Conservation (phyloP, 164 flowering plant species). For the Vitis amurensis region DNA sequence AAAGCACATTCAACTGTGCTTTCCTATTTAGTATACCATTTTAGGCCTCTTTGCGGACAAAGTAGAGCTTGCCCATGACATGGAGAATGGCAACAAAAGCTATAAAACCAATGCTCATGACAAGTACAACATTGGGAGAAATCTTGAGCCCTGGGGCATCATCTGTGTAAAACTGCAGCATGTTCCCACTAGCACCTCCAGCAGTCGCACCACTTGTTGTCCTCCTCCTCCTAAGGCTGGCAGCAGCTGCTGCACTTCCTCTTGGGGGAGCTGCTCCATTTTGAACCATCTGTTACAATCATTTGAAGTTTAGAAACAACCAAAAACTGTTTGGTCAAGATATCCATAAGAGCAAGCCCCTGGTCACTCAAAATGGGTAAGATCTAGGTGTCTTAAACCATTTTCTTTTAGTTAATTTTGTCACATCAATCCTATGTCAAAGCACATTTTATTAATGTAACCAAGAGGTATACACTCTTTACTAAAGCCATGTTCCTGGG, state of each 20-base stretch:
- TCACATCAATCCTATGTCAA: too few relatives aligned
- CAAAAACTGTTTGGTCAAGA: too few relatives aligned
- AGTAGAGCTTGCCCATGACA: slow-evolving; percentile 78
- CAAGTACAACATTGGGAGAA: slow-evolving; percentile 78
- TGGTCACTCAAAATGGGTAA: too few relatives aligned
- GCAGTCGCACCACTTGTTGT: slow-evolving; percentile 48
- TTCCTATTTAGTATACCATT: slow-evolving; percentile 1
- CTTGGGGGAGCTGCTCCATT: slow-evolving; percentile 61
- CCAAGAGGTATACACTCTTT: too few relatives aligned
- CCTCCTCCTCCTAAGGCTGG: slow-evolving; percentile 68
- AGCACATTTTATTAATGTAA: too few relatives aligned
- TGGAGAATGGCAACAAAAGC: slow-evolving; percentile 82
- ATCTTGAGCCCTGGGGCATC: slow-evolving; percentile 85
- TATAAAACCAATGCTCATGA: slow-evolving; percentile 90
- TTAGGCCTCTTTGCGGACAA: slow-evolving; percentile 50
- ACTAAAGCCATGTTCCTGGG: too few relatives aligned
- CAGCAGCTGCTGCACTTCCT: slow-evolving; percentile 83
- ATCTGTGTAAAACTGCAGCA: slow-evolving; percentile 92
- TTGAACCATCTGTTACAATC: slow-evolving; percentile 39
- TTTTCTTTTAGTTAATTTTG: too few relatives aligned
- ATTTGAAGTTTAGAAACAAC: too few relatives aligned
- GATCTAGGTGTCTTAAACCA: too few relatives aligned
- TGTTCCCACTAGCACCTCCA: slow-evolving; percentile 58
- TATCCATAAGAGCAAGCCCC: too few relatives aligned
- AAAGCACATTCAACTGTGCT: too few relatives aligned